Conservation (phyloP, 768 basidiomycete species). For the Austroboletus eburneus region DNA sequence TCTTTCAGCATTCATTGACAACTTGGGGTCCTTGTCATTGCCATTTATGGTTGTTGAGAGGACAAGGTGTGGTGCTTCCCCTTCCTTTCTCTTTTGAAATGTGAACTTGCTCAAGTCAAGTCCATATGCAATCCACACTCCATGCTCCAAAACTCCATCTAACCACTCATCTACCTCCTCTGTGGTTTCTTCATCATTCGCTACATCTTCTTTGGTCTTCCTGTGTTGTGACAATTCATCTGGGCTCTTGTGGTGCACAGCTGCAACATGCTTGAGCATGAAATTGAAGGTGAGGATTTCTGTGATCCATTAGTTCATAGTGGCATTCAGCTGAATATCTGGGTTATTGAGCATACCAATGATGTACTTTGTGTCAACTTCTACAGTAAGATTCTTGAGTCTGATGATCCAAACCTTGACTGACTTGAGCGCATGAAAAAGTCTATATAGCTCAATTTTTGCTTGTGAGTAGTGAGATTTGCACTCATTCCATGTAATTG, state of each 20-base stretch:
- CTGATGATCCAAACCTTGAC: conserved; percentile 29
- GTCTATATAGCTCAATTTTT: conserved; percentile 27
- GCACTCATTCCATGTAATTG: no score
- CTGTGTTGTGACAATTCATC: conserved; percentile 29
- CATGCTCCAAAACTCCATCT: conserved; percentile 14
- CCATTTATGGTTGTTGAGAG: neutral
- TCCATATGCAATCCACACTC: neutral
- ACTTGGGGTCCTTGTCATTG: no score
- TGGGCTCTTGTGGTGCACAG: conserved; percentile 16
- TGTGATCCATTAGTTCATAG: conserved; percentile 28
- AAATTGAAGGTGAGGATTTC: conserved; percentile 31
- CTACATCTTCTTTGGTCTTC: conserved; percentile 12
- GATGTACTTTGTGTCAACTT: conserved; percentile 39
- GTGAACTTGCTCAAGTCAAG: neutral
- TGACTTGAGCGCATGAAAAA: conserved; percentile 20
- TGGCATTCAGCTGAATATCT: conserved; percentile 29
- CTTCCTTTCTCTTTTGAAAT: neutral
- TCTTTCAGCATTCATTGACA: neutral
- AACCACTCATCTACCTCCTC: conserved; percentile 15
- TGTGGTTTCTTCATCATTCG: conserved; percentile 13
- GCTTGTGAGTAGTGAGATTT: no score
- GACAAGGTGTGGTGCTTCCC: neutral
- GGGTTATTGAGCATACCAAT: conserved; percentile 37
- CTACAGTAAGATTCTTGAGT: conserved; percentile 31
- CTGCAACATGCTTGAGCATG: conserved; percentile 28